Base-by-base conservation (phyloP, 306 rosid genomes). In the Pyrus pyrifolia region DNA sequence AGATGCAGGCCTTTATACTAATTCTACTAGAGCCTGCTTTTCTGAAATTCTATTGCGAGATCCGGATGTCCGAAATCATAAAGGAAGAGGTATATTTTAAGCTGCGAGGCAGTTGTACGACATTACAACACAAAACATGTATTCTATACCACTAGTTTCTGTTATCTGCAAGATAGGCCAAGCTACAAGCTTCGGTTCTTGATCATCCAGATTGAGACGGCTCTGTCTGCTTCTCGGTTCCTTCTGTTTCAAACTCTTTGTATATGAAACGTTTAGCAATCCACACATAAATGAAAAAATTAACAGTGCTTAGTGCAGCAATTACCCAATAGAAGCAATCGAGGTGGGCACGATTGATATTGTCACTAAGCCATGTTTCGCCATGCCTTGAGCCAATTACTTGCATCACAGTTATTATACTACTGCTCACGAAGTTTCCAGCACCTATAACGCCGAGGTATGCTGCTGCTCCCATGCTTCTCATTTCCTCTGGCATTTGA, bases 391-490 rank as follows among this genome's bases (percentile, higher is more conserved):
- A 60, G 67, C 80, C 86, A 1, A 85, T 61, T 2, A 11, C 89
- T 46, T 83, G 83, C 68, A 87, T 86, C 59, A 31, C 10, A 2
- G 73, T 69, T 31, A 90, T 89, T 12, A 89, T 15, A 11, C 78
- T 84, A 73, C 51, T 89, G 18, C 93, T 79, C 1, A 62, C 35
- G 77, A 90, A 85, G 78, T 83, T 85, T 61, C 95, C 98, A 27
- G 88, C 80, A 3, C 98, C 96, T 0, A 72, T 19, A 1, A 85
- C 76, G 57, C 91, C 89, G 49, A 91, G 73, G 69, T 89, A 86
- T 4, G 90, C 90, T 17, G 96, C 96, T 3, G 98, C 93, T 17
- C 98, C 98, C 9, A 91, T 46, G 75, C 98, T 93, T 61, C 96
- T 84, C 84, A 90, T 27, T 1, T 70, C 55, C 21, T 82, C 85